Base-by-base conservation (phyloP, 768 basidiomycete genomes). In the Pisolithus tinctorius region DNA sequence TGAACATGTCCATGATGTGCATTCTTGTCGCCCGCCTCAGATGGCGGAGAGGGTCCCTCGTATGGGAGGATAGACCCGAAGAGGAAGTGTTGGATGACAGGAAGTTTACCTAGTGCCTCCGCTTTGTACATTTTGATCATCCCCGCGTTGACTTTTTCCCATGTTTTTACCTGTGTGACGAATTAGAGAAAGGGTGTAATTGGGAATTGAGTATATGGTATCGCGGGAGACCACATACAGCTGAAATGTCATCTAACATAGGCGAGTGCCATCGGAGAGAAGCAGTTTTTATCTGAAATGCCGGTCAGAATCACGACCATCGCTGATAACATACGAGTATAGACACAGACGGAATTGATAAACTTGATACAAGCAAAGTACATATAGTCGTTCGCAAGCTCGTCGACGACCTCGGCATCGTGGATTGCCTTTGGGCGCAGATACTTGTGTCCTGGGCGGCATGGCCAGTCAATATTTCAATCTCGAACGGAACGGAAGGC, bases 51-150 rank as follows among this genome's bases (percentile, higher is more conserved):
- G 6, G 83, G 81, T 0, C 85, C 88, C 16, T 83, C 80, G 63
- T 83, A 90, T 0, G 74, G 65, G 2, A 87, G 78, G 57, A 96
- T 72, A 1, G 83, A 83, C 6, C 96, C 95, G 59, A 98, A 98
- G 42, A 94, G 74, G 67, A 97, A 94, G 69, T 99, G 96, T 68
- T 98, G 95, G 34, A 91, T 81, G 50, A 99, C 93, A 1, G 96
- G 95, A 2, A 98, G 83, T 62, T 97, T 97, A 52, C 86, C 88
- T 10, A 98, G 76, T 0, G 98, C 95, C 67, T 99, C 94, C 36
- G 92, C 94, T 41, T 77, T 76, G 71, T 94, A 98, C 95, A 99
- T 98, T 68, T 97, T 99, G 69, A 89, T 77, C 92, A 99, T 96
- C 3, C 95, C 95, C 5, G 76, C 70, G 66, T 98, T 97, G 57